Evolutionary conservation across 2,329 filamentous ascomycete genomes (phyloP), one percentile per base, ranked within the genome.

Genomic region (Paraconiothyrium brasiliense): DNA sequence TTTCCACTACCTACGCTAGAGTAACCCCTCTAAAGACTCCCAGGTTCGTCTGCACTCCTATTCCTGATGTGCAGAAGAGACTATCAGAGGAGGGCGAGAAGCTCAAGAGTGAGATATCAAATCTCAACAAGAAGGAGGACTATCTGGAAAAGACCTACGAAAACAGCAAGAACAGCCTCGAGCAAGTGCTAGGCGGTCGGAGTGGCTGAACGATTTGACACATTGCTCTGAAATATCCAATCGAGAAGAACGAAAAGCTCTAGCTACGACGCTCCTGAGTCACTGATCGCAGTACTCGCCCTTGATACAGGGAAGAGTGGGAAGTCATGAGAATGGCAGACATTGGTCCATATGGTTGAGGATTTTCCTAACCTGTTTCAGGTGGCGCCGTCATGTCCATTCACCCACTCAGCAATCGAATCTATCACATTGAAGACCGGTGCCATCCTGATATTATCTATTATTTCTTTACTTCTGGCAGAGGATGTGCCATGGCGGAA

Each of bases 141-240:
- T 98, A 97, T 76, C 85, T 98, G 48, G 94, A 98, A 83, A 97
- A 93, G 60, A 98, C 95, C 54, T 91, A 93, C 77, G 93, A 96
- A 83, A 99, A 98, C 75, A 97, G 93, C 80, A 89, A 91, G 70
- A 89, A 94, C 68, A 93, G 97, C 75, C 90, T 98, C 69, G 91
- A 97, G 77, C 91, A 93, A 79, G 94, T 98, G 76, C 86, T 98
- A 74, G 87, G 87, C 80, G 67, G 73, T 9, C 71, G 71, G 24
- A 63, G 65, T 20, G 61, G 51, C 20, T 71, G 66, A 71, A 52
- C 5, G 34, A 44, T 22, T 13, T 20, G 34, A 35, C 4, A 13
- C 41, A 41, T 48, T 13, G 14, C 5, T 10, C 39, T n/a, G 24
- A 47, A 30, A 5, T 32, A 22, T 55, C 1, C 22, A 22, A 32